Evolutionary conservation across 192 early-diverging fungal genomes (phyloP), one percentile per base, ranked within the genome.

Genomic region (Lunasporangiospora selenospora): DNA sequence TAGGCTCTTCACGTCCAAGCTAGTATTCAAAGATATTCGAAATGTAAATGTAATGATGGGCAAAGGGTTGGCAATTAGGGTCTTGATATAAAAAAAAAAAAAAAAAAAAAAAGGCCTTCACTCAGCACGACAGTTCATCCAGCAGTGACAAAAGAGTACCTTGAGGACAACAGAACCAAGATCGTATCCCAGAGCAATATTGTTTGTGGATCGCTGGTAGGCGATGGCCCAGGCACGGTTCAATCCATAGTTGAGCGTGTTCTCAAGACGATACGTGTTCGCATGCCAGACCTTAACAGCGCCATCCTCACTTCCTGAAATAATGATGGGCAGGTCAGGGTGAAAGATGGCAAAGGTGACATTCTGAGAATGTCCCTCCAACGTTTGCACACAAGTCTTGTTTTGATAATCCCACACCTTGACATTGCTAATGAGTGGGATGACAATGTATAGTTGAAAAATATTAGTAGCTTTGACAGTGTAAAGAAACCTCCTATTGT

Each of bases 371-470:
- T 99, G 98, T 8, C 98, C 98, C 78, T 98, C 96, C 52, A 99
- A 86, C 7, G 97, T 99, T 78, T 97, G 95, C 13, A 99, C 96
- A 75, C 97, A 98, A 18, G 94, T 94, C 79, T 97, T 98, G 87
- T 98, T 99, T 71, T 98, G 97, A 76, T 98, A 98, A 75, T 99
- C 98, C 98, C 98, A 99, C 32, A 99, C 90, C 57, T 97, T 98
- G 62, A 93, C 87, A n/a, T n/a, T n/a, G n/a, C n/a, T n/a, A n/a
- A n/a, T n/a, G n/a, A n/a, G n/a, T n/a, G n/a, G n/a, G n/a, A n/a
- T n/a, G n/a, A n/a, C 31, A 88, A 57, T 33, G 88, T 92, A 54
- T 4, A 15, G 45, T 13, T 21, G 21, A 39, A 21, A 36, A 13
- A 31, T 26, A 32, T 11, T 62, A 12, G 56, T 3, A 26, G n/a